Evolutionary conservation across 73 alveolate genomes (phyloP).

Genomic region (Paramecium pentaurelia): DNA sequence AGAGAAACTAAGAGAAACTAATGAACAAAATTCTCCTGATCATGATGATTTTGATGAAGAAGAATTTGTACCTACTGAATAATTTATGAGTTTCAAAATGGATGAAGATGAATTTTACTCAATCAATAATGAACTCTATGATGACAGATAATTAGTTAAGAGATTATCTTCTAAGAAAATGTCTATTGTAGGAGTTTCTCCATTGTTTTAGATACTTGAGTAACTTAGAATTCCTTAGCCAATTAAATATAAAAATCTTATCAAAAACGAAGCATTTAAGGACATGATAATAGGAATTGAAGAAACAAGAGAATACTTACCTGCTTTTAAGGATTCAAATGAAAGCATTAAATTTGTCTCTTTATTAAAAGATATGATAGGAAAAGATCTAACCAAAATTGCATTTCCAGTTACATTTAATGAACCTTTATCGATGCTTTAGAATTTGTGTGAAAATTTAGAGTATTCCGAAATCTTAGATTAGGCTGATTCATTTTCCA

Average conservation of each 20-base stretch:
- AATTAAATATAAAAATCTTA: not conserved
- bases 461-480: slow-evolving; percentile 62
- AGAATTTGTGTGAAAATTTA: slow-evolving; percentile 58
- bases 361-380: slow-evolving; percentile 62
- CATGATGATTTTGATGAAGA: not conserved
- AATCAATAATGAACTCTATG: not conserved
- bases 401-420: slow-evolving; percentile 67
- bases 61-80: not conserved
- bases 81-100: slow-evolving; percentile 14
- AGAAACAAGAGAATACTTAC: slow-evolving; percentile 29
- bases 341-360: slow-evolving; percentile 53
- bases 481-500: slow-evolving; percentile 40
- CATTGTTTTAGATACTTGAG: not conserved
- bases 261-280: not conserved
- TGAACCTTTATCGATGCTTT: slow-evolving; percentile 65
- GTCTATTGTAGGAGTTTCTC: not conserved
- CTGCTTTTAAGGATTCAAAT: slow-evolving; percentile 62
- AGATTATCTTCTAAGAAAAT: not conserved
- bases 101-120: slow-evolving; percentile 34
- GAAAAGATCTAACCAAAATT: slow-evolving; percentile 63
- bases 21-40: slow-evolving; percentile 1
- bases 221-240: not conserved
- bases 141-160: not conserved
- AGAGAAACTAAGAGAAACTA: not conserved
- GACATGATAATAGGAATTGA: not conserved